phyloP scores from a whole-genome alignment of 169 alveolate genomes.

The Eimeria tenella region DNA sequence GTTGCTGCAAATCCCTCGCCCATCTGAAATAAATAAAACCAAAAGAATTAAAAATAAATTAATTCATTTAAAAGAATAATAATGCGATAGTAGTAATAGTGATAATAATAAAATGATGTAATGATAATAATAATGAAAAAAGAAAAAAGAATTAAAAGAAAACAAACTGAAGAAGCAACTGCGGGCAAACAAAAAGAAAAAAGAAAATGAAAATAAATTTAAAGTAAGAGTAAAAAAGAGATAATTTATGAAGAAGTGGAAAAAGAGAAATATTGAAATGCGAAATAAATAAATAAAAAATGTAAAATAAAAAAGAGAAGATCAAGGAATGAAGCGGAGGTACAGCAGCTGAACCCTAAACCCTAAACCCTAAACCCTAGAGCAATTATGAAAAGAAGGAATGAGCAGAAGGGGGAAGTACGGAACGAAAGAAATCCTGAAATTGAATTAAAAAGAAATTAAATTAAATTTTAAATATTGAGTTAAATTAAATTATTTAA shows the following conservation, averaged over 20 bases:
- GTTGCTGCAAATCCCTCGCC: constrained; percentile 90
- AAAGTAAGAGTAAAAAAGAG: background rate
- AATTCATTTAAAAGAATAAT: background rate
- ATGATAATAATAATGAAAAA: background rate
- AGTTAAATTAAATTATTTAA: background rate
- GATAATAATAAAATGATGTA: too few relatives aligned
- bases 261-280: too few relatives aligned
- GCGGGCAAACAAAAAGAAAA: background rate
- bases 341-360: too few relatives aligned
- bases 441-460: background rate
- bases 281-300: too few relatives aligned
- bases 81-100: background rate
- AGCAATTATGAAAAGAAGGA: too few relatives aligned
- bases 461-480: background rate
- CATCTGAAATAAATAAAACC: constrained; percentile 80
- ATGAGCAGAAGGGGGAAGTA: too few relatives aligned
- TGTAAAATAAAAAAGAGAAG: too few relatives aligned
- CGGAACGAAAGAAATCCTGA: background rate
- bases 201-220: background rate
- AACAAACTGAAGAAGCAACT: background rate
- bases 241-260: background rate
- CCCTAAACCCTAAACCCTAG: too few relatives aligned
- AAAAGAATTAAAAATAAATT: background rate
- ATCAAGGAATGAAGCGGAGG: too few relatives aligned
- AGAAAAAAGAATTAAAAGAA: background rate